Percentiles rank a stretch among this genome's conserved stretches.
Conservation (phyloP, 176 grass and related monocot genomes). For the Oryza meyeriana region DNA sequence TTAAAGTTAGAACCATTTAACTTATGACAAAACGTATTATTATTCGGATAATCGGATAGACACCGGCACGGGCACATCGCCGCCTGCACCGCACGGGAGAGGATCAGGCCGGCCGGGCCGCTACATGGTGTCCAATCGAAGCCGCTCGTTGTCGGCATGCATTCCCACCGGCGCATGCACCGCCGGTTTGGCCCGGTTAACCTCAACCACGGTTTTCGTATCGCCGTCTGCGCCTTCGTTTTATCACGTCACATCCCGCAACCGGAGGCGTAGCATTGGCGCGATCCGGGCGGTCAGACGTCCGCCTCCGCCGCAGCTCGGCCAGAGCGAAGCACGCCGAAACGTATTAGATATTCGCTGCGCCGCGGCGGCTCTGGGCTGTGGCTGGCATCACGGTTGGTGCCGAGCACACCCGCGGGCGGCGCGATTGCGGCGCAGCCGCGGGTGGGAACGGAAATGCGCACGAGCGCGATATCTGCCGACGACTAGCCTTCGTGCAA, state of each 20-base stretch:
- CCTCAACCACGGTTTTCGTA: neutral
- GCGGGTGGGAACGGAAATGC: conserved; percentile 16
- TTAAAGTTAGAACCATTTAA: no score
- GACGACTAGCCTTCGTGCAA: neutral
- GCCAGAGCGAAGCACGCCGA: neutral
- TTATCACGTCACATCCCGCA: neutral
- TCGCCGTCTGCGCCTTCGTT: neutral
- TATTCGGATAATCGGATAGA: no score
- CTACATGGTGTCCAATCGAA: neutral
- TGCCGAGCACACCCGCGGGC: neutral
- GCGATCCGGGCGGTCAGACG: no score
- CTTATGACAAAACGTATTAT: no score
- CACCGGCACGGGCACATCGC: neutral
- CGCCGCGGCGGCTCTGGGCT: neutral
- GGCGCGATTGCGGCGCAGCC: neutral
- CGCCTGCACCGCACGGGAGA: neutral
- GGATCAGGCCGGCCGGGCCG: neutral
- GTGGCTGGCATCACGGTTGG: neutral
- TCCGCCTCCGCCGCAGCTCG: neutral
- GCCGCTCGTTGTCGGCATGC: neutral
- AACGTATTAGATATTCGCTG: neutral
- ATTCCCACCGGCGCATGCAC: neutral
- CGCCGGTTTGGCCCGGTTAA: neutral
- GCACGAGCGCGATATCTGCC: neutral
- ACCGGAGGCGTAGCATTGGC: neutral